Evolutionary conservation across 2,329 filamentous ascomycete species (phyloP).

Genomic region (Coniochaeta sp.): DNA sequence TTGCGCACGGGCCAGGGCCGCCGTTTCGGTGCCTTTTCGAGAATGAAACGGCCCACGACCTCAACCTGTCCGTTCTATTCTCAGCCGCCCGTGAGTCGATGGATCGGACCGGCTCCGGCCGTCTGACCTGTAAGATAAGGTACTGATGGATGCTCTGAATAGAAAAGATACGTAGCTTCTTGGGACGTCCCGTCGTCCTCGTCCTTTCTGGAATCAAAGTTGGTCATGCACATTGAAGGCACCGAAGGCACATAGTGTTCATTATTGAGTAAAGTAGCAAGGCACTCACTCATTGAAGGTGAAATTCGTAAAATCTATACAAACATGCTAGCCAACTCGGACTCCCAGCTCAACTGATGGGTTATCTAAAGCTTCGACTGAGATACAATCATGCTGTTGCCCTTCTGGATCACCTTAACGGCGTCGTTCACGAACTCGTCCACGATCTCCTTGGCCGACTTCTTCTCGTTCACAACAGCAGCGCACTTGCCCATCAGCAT

Average conservation of each 20-base stretch:
- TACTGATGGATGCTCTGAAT: too few species aligned
- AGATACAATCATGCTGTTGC: constrained; percentile 51
- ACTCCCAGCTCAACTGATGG: neutral
- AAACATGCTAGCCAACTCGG: neutral
- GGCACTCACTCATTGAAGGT: too few species aligned
- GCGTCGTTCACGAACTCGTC: constrained; percentile 90
- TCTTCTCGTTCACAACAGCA: constrained; percentile 87
- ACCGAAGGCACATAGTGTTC: too few species aligned
- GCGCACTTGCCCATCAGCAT: constrained; percentile 97
- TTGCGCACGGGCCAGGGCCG: neutral
- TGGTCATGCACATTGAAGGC: too few species aligned
- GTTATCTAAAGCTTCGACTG: neutral
- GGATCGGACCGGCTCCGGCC: neutral
- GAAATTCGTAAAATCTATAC: neutral
- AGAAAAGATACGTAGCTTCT: too few species aligned
- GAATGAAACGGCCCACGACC: neutral
- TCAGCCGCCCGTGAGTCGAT: too few species aligned
- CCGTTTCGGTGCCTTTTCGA: neutral
- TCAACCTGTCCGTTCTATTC: neutral
- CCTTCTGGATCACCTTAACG: constrained; percentile 60
- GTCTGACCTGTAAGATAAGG: too few species aligned
- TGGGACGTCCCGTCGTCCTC: too few species aligned
- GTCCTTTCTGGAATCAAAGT: too few species aligned
- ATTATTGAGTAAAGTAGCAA: neutral
- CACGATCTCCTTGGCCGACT: constrained; percentile 82